phyloP scores from a whole-genome alignment of 768 basidiomycete genomes.

The Udeniomyces megalosporus region DNA sequence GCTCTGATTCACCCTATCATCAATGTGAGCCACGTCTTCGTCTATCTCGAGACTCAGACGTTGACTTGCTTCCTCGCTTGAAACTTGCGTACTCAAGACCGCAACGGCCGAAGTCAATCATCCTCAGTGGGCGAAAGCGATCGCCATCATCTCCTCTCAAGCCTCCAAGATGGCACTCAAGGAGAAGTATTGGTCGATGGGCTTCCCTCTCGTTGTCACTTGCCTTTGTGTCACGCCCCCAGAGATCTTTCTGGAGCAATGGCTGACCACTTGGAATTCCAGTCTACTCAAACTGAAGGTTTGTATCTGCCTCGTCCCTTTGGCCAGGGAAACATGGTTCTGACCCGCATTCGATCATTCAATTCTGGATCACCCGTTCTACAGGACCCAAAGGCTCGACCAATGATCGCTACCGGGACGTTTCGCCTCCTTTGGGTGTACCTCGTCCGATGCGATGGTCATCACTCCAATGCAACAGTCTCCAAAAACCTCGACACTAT shows the following conservation, averaged over 20 bases:
- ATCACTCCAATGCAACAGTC: constrained; percentile 60
- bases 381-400: constrained; percentile 36
- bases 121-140: constrained; percentile 84
- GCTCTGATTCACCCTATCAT: constrained; percentile 69
- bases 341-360: too few relatives aligned
- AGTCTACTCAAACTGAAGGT: constrained; percentile 70
- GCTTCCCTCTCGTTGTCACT: constrained; percentile 69
- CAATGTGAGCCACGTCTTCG: constrained; percentile 40
- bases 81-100: constrained; percentile 37
- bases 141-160: constrained; percentile 56
- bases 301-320: constrained; percentile 7
- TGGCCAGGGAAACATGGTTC: constrained; percentile 12
- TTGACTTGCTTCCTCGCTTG: neutral
- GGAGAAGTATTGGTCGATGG: constrained; percentile 73
- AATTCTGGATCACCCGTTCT: neutral
- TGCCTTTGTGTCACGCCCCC: constrained; percentile 75
- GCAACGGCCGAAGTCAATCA: constrained; percentile 93
- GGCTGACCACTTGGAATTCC: constrained; percentile 56
- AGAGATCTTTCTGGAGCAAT: constrained; percentile 66
- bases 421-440: constrained; percentile 83
- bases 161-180: constrained; percentile 38
- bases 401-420: constrained; percentile 59
- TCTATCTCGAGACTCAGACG: neutral
- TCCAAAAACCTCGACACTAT: constrained; percentile 60
- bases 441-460: constrained; percentile 62